A percentile compares a stretch with the other conserved stretches of the same genome.
Conservation (phyloP, 2,329 filamentous ascomycete species). For the Arthrinium phaeospermum region DNA sequence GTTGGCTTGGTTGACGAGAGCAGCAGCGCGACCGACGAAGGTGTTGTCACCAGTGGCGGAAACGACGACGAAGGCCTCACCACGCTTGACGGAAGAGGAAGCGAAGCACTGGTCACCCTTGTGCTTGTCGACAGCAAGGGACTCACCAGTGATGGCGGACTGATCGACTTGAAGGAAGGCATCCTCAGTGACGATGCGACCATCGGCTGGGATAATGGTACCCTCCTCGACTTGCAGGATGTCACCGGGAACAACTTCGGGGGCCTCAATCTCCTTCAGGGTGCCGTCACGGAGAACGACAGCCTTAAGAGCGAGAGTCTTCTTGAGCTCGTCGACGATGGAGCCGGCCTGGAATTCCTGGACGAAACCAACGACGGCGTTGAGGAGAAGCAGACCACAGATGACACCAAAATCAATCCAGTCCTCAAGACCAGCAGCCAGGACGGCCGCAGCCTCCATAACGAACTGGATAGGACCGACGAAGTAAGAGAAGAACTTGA, state of each 20-base stretch:
- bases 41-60: constrained; percentile 88
- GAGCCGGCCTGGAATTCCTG: constrained; percentile 91
- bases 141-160: constrained; percentile 90
- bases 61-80: constrained; percentile 82
- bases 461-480: constrained; percentile 87
- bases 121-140: constrained; percentile 88
- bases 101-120: constrained; percentile 81
- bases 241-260: constrained; percentile 87
- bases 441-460: constrained; percentile 83
- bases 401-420: constrained; percentile 97
- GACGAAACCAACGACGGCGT: constrained; percentile 84
- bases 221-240: constrained; percentile 91
- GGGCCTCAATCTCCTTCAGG: constrained; percentile 79
- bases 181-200: constrained; percentile 81
- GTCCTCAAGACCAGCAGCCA: constrained; percentile 83
- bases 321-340: constrained; percentile 89
- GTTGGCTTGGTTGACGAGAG: constrained; percentile 79
- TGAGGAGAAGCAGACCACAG: constrained; percentile 80
- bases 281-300: constrained; percentile 82
- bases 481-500: constrained; percentile 70
- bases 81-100: constrained; percentile 89
- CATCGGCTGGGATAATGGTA: constrained; percentile 89
- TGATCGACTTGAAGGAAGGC: constrained; percentile 91
- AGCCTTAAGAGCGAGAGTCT: constrained; percentile 87
- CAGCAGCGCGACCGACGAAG: constrained; percentile 87